Conservation (phyloP, 2,329 filamentous ascomycete species). For the Botrytis cinerea region DNA sequence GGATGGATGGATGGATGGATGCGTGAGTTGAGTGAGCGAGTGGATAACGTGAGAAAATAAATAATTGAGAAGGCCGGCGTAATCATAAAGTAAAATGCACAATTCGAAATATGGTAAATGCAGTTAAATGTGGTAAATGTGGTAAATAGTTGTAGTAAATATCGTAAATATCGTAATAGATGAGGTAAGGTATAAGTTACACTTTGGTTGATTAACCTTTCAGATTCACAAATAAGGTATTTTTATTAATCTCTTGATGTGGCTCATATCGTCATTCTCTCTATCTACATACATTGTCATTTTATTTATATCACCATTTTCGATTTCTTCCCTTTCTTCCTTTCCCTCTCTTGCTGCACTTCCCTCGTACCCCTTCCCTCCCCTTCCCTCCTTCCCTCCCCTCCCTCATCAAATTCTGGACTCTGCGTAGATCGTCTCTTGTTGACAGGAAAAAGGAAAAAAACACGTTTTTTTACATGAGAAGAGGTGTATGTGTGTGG, state of each 20-base stretch:
- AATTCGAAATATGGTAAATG: not conserved
- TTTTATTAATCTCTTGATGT: not conserved
- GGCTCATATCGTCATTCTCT: not conserved
- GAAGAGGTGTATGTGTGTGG: too few relatives aligned
- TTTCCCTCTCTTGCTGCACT: not conserved
- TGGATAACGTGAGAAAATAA: slow-evolving; percentile 1
- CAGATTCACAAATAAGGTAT: not conserved
- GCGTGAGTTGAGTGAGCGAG: not conserved
- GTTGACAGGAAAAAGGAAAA: too few relatives aligned
- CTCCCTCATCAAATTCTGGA: not conserved
- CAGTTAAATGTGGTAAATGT: too few relatives aligned
- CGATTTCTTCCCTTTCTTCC: not conserved
- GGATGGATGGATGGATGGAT: not conserved
- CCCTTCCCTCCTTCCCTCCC: not conserved
- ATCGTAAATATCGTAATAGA: not conserved
- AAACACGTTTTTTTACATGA: too few relatives aligned
- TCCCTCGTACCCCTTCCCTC: not conserved
- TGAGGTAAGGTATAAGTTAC: not conserved
- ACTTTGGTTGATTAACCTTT: not conserved
- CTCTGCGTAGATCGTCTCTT: too few relatives aligned
- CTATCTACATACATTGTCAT: not conserved
- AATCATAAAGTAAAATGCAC: not conserved
- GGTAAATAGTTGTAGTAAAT: too few relatives aligned
- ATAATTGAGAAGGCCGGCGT: slow-evolving; percentile 9
- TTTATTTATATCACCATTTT: not conserved